These are phyloP conservation scores for Phytophthora uliginosa DNA, from an alignment of 352 stramenopile genomes.

Conservation along the genomic window DNA sequence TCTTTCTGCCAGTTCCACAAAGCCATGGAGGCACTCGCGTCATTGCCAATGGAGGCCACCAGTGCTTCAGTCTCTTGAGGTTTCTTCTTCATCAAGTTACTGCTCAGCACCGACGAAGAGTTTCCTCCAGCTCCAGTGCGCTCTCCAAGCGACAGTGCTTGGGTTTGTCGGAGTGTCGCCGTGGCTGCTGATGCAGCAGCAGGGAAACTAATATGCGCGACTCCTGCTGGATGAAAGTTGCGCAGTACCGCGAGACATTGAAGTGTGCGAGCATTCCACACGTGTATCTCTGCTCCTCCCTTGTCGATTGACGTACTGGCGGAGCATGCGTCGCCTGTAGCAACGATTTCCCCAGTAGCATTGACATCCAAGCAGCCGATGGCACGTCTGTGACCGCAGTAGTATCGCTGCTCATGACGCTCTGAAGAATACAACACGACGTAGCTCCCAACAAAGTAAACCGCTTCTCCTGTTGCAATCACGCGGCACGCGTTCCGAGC, in stretches of 20 bases:
- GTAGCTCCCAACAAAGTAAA: slow-evolving; percentile 83
- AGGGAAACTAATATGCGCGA: slow-evolving; percentile 67
- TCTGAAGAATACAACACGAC: slow-evolving; percentile 75
- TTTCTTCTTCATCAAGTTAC: slow-evolving; percentile 64
- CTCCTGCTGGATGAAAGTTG: slow-evolving; percentile 69
- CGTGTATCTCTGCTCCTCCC: slow-evolving; percentile 61
- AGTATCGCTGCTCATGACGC: slow-evolving; percentile 77
- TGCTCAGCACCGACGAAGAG: slow-evolving; percentile 46
- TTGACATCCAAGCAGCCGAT: slow-evolving; percentile 79
- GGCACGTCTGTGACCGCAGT: slow-evolving; percentile 63
- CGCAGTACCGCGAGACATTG: slow-evolving; percentile 77
- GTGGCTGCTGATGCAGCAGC: slow-evolving; percentile 58
- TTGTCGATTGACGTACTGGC: slow-evolving; percentile 6
- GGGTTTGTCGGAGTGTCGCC: slow-evolving; percentile 43
- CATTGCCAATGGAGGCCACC: slow-evolving; percentile 72
- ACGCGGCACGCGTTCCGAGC: slow-evolving; percentile 62
- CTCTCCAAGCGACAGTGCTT: slow-evolving; percentile 38
- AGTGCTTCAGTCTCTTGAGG: slow-evolving; percentile 63
- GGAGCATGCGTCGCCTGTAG: slow-evolving; percentile 53
- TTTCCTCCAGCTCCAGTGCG: slow-evolving; percentile 36
- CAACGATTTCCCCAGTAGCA: slow-evolving; percentile 65
- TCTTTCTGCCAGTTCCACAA: slow-evolving; percentile 87
- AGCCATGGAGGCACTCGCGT: slow-evolving; percentile 71
- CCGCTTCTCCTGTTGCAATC: slow-evolving; percentile 62
- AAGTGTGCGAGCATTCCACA: slow-evolving; percentile 73